Evolutionary conservation across 176 grass and related monocot genomes (phyloP).

Genomic region (Microstegium vimineum): DNA sequence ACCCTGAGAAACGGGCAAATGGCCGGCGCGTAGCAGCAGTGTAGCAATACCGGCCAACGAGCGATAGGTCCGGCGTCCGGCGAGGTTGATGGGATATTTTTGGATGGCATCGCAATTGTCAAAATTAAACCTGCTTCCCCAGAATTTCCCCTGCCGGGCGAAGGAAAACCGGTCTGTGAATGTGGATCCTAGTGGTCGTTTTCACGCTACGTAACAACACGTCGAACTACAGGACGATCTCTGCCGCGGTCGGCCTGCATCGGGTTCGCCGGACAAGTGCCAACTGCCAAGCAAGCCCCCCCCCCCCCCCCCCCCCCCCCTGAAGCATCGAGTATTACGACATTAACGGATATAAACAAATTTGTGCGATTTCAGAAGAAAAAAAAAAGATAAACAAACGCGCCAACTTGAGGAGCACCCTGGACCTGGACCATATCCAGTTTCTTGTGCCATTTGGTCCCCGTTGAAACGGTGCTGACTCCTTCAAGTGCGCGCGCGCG

Average conservation of each 20-base stretch:
- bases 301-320: too few relatives aligned
- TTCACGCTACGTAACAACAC: neutral
- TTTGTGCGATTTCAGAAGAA: neutral
- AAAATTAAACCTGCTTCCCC: neutral
- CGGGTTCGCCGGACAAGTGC: conserved; percentile 26
- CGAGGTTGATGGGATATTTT: neutral
- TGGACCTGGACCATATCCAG: neutral
- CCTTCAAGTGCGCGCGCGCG: neutral
- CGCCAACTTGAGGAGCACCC: neutral
- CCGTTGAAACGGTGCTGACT: conserved; percentile 11
- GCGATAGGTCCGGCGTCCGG: neutral
- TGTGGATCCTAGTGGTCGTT: neutral
- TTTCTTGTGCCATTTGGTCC: conserved; percentile 19
- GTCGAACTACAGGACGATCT: neutral
- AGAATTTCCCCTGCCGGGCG: neutral
- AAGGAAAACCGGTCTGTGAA: neutral
- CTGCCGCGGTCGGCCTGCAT: neutral
- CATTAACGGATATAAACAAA: neutral
- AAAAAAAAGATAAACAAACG: conserved; percentile 10
- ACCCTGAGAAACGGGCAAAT: too few relatives aligned
- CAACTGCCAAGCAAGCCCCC: too few relatives aligned
- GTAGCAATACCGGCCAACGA: too few relatives aligned
- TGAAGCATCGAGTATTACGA: neutral
- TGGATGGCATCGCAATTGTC: neutral
- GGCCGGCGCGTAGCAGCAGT: too few relatives aligned